Conservation (phyloP, 176 grass and related monocot species). For the Eremochloa ophiuroides region DNA sequence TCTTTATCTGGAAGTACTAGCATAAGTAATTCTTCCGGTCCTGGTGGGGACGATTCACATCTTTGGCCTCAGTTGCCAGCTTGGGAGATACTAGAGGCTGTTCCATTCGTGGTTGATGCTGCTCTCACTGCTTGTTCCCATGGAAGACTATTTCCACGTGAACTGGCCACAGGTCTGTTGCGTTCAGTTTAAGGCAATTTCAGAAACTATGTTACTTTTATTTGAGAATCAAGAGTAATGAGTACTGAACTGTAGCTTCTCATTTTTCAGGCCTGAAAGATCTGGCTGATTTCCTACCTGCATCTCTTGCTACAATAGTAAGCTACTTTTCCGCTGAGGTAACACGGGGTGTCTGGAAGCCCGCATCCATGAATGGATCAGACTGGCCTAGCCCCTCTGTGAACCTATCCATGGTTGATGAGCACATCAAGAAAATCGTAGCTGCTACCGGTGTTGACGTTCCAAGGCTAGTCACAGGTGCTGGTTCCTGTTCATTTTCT, state of each 20-base stretch:
- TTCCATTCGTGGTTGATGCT: conserved; percentile 98
- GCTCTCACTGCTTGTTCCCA: conserved; percentile 93
- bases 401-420: conserved; percentile 86
- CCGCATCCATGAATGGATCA: conserved; percentile 95
- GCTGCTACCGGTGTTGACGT: conserved; percentile 87
- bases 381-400: conserved; percentile 96
- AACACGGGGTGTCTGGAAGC: conserved; percentile 96
- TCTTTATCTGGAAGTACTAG: conserved; percentile 77
- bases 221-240: conserved; percentile 9
- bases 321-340: conserved; percentile 99
- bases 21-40: conserved; percentile 74
- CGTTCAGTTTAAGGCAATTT: conserved; percentile 16
- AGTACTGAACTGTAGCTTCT: neutral
- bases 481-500: conserved; percentile 31
- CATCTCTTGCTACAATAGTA: conserved; percentile 82
- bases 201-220: conserved; percentile 1
- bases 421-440: conserved; percentile 95
- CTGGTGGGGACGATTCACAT: conserved; percentile 56
- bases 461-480: conserved; percentile 89
- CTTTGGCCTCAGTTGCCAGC: conserved; percentile 88
- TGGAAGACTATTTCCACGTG: conserved; percentile 83
- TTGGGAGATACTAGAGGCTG: conserved; percentile 97
- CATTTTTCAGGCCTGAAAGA: conserved; percentile 83
- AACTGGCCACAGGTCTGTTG: conserved; percentile 84
- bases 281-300: conserved; percentile 84